These are phyloP conservation scores for Shiraia bambusicola DNA, from an alignment of 2,329 filamentous ascomycete species.

Conservation along the genomic window DNA sequence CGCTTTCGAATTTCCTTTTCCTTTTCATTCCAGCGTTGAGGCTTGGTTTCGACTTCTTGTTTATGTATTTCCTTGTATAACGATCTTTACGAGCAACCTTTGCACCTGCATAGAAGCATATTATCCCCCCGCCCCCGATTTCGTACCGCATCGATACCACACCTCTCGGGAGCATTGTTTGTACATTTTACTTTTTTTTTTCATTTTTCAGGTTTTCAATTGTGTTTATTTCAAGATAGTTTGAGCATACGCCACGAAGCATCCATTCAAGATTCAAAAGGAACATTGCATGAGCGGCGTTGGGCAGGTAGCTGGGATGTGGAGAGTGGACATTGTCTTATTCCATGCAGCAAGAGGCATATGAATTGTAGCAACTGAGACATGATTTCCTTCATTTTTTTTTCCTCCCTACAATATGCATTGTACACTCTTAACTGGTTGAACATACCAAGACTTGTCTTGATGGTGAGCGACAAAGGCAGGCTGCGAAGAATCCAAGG, in stretches of 20 bases:
- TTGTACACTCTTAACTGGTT: neutral
- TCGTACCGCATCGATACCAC: conserved; percentile 4
- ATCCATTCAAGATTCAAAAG: no score
- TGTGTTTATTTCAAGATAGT: neutral
- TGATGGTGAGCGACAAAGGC: no score
- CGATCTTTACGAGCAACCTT: neutral
- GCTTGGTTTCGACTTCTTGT: neutral
- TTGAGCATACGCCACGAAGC: no score
- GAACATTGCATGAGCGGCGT: no score
- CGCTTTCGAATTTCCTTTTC: no score
- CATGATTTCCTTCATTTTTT: neutral
- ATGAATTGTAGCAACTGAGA: neutral
- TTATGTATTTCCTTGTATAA: neutral
- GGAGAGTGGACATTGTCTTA: no score
- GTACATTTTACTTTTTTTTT: conserved; percentile 6
- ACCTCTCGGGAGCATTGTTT: neutral
- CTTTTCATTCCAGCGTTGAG: no score
- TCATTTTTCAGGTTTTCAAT: neutral
- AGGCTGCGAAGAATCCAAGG: no score
- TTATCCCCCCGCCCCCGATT: conserved; percentile 2
- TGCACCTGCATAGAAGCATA: neutral
- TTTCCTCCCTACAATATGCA: neutral
- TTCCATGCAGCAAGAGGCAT: no score
- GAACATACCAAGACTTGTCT: no score
- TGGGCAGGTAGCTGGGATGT: no score